Base-by-base conservation (phyloP, 371 early-diverging fungal genomes). In the Sporodiniella umbellata region DNA sequence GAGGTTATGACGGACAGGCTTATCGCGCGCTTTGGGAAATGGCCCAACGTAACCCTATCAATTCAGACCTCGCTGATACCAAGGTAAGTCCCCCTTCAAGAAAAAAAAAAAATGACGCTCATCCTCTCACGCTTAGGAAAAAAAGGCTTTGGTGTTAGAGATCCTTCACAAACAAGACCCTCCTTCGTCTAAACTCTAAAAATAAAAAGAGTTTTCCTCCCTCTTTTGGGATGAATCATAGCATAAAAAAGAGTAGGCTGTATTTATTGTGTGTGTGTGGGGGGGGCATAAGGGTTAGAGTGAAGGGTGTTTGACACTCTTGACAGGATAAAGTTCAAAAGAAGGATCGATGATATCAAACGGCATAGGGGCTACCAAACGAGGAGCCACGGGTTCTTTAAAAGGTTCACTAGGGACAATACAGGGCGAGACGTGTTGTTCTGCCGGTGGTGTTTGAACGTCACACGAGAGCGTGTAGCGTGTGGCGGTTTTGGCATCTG, bases 21-120 rank as follows among this genome's bases (percentile, higher is more conserved):
- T 91, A 92, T 60, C 83, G 86, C 55, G 71, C 60, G 25, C 70
- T 88, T 25, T 72, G 85, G 72, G 71, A 83, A 42, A 66, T 73
- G 42, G 88, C 75, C 1, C 80, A 83, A 60, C 70, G 56, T 35
- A 84, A 88, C 38, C 85, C 86, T 14, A 60, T 86, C 33, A 89
- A 89, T 50, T 22, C 42, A 8, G 66, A 58, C 1, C 51, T n/a
- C n/a, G n/a, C n/a, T n/a, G n/a, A n/a, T n/a, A n/a, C n/a, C n/a
- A n/a, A n/a, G n/a, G n/a, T n/a, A n/a, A n/a, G n/a, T n/a, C n/a
- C n/a, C n/a, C n/a, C n/a, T n/a, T n/a, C n/a, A n/a, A n/a, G n/a
- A n/a, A n/a, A n/a, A n/a, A n/a, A n/a, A n/a, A n/a, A n/a, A n/a
- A n/a, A n/a, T n/a, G n/a, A n/a, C n/a, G n/a, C n/a, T n/a, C n/a